Conservation (phyloP, 495 filamentous ascomycete species). For the Aspergillus sclerotiicarbonarius region DNA sequence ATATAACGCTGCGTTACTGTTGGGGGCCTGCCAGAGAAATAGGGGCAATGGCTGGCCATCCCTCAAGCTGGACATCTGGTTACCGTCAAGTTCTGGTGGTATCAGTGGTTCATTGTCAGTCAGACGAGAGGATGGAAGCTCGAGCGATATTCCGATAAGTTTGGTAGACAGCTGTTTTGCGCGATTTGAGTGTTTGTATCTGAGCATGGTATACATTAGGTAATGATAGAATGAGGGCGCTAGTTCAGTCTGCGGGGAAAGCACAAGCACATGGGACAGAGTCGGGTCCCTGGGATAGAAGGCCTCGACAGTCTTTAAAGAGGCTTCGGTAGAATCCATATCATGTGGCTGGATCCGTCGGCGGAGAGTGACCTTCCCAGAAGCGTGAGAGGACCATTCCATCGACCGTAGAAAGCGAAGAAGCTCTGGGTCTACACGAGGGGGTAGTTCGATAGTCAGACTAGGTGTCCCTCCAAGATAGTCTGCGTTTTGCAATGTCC, state of each 20-base stretch:
- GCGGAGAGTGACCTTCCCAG: slow-evolving; percentile 58
- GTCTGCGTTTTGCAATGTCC: slow-evolving; percentile 69
- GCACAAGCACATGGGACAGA: slow-evolving; percentile 68
- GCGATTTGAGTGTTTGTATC: slow-evolving; percentile 66
- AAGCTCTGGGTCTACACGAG: slow-evolving; percentile 59
- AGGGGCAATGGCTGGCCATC: slow-evolving; percentile 40
- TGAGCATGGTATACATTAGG: slow-evolving; percentile 68
- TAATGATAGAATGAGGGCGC: slow-evolving; percentile 78
- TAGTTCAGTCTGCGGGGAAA: slow-evolving; percentile 74
- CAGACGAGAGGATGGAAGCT: slow-evolving; percentile 59
- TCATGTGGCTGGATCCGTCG: slow-evolving; percentile 61
- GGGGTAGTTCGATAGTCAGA: slow-evolving; percentile 77
- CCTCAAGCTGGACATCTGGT: slow-evolving; percentile 8
- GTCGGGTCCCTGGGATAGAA: slow-evolving; percentile 68
- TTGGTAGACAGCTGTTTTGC: slow-evolving; percentile 43
- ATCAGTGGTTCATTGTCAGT: slow-evolving; percentile 55
- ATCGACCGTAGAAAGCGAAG: slow-evolving; percentile 59
- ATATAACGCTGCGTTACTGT: slow-evolving; percentile 74
- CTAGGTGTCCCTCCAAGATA: slow-evolving; percentile 66
- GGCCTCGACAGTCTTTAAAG: slow-evolving; percentile 70
- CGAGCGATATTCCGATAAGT: slow-evolving; percentile 73
- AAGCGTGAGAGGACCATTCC: slow-evolving; percentile 58
- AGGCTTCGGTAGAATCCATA: slow-evolving; percentile 59
- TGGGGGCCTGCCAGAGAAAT: slow-evolving; percentile 81
- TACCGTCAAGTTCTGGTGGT: slow-evolving; percentile 38